These are phyloP conservation scores for Aspergillus versicolor DNA, from an alignment of 2,329 filamentous ascomycete species.

Conservation along the genomic window DNA sequence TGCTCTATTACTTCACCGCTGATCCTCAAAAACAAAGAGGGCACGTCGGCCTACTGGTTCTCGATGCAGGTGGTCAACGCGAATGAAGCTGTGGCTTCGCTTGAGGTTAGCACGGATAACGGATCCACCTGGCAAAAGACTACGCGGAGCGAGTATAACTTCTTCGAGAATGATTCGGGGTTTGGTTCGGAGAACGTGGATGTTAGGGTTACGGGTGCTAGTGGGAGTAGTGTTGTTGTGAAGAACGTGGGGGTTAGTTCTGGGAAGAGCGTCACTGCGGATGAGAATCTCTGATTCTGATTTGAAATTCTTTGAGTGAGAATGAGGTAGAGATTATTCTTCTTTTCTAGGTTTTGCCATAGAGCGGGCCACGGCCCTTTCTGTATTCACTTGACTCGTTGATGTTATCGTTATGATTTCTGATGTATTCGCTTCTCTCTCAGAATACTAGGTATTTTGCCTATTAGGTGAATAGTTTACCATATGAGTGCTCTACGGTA, in stretches of 20 bases:
- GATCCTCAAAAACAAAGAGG: conserved; percentile 53
- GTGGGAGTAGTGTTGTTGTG: conserved; percentile 53
- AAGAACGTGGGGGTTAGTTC: conserved; percentile 45
- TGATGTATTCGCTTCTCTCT: conserved; percentile 5
- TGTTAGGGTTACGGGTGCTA: conserved; percentile 55
- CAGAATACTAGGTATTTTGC: not conserved
- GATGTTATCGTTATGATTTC: not conserved
- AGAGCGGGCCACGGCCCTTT: too few species aligned
- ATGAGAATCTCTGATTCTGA: conserved; percentile 23
- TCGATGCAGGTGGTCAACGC: conserved; percentile 65
- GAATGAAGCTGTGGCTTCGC: conserved; percentile 54
- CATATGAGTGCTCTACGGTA: not conserved
- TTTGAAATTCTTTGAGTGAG: not conserved
- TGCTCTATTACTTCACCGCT: conserved; percentile 54
- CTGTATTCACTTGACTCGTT: not conserved
- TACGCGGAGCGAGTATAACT: conserved; percentile 57
- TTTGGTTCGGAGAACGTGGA: conserved; percentile 56
- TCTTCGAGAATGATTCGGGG: conserved; percentile 60
- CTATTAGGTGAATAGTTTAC: not conserved
- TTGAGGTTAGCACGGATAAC: conserved; percentile 63
- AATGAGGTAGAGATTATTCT: not conserved
- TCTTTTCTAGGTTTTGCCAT: not conserved
- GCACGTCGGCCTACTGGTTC: conserved; percentile 54
- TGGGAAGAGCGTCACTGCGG: conserved; percentile 21
- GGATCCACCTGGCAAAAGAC: conserved; percentile 61